Conservation (phyloP, 768 basidiomycete genomes). For the Aureoboletus auriporus region DNA sequence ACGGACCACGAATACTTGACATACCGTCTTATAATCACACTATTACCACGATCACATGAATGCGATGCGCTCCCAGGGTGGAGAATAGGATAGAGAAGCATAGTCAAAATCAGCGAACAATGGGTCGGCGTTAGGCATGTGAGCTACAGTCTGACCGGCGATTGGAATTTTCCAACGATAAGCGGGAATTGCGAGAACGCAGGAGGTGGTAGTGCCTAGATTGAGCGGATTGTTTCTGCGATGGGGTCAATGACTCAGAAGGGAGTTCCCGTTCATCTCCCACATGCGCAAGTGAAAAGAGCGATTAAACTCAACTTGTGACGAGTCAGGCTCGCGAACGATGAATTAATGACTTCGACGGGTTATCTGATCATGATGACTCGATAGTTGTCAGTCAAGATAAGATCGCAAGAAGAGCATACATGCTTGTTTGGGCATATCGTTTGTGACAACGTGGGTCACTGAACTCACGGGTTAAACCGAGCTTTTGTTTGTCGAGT, state of each 20-base stretch:
- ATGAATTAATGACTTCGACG: not conserved
- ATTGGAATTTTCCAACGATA: not conserved
- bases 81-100: no score
- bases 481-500: slow-evolving; percentile 2
- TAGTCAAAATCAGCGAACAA: slow-evolving; percentile 9
- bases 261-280: no score
- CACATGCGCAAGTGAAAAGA: no score
- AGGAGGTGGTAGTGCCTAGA: not conserved
- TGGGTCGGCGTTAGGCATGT: not conserved
- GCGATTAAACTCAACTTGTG: no score
- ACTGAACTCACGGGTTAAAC: slow-evolving; percentile 1
- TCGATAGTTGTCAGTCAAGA: not conserved
- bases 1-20: no score
- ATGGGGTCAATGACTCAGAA: no score
- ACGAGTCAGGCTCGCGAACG: no score
- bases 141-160: no score
- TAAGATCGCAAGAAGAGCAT: not conserved
- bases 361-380: slow-evolving; percentile 12
- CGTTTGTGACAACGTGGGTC: slow-evolving; percentile 3
- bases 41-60: not conserved
- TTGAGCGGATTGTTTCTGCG: not conserved
- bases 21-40: slow-evolving; percentile 7
- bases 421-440: slow-evolving; percentile 1
- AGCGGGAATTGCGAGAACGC: no score
- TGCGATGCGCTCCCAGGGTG: not conserved